A percentile compares a stretch with the other conserved stretches of the same genome.
These are phyloP conservation scores for Epicoccum sorghinum DNA, from an alignment of 2,329 filamentous ascomycete genomes.

Conservation along the genomic window DNA sequence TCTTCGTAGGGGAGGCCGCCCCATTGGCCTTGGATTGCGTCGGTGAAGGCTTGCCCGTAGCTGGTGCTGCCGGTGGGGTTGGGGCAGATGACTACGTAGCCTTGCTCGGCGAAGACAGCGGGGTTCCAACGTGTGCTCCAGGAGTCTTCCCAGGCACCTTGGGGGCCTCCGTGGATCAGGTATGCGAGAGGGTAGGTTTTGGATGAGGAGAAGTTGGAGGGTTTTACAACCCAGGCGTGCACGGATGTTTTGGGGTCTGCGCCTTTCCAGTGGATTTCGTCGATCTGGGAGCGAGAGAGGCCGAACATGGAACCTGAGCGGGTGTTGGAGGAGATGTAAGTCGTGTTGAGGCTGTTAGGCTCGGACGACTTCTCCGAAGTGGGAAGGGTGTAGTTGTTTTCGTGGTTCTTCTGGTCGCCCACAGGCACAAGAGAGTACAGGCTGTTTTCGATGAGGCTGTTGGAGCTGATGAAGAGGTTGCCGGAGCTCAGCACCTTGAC, in stretches of 20 bases:
- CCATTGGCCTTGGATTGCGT: conserved; percentile 82
- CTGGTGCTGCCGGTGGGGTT: conserved; percentile 86
- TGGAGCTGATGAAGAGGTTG: conserved; percentile 69
- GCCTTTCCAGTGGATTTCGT: conserved; percentile 73
- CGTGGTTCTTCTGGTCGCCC: conserved; percentile 18
- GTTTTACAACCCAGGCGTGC: conserved; percentile 73
- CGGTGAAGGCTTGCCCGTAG: conserved; percentile 77
- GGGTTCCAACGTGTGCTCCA: conserved; percentile 89
- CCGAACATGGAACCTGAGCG: conserved; percentile 71
- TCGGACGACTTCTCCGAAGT: conserved; percentile 29
- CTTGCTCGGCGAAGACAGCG: conserved; percentile 84
- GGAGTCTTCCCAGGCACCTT: conserved; percentile 74
- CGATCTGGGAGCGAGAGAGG: conserved; percentile 66
- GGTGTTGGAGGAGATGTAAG: conserved; percentile 66
- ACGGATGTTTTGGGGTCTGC: conserved; percentile 65
- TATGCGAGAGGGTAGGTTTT: conserved; percentile 82
- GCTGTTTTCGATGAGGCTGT: conserved; percentile 74
- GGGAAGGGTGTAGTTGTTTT: conserved; percentile 26
- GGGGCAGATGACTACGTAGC: conserved; percentile 80
- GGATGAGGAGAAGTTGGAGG: conserved; percentile 65
- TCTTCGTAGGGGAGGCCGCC: conserved; percentile 85
- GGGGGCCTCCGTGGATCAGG: conserved; percentile 82
- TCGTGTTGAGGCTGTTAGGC: conserved; percentile 34
- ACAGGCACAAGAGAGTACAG: conserved; percentile 65
- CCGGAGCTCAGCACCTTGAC: conserved; percentile 59